Evolutionary conservation across 148 eudicot genomes (phyloP).

Genomic region (Persicaria maculosa): DNA sequence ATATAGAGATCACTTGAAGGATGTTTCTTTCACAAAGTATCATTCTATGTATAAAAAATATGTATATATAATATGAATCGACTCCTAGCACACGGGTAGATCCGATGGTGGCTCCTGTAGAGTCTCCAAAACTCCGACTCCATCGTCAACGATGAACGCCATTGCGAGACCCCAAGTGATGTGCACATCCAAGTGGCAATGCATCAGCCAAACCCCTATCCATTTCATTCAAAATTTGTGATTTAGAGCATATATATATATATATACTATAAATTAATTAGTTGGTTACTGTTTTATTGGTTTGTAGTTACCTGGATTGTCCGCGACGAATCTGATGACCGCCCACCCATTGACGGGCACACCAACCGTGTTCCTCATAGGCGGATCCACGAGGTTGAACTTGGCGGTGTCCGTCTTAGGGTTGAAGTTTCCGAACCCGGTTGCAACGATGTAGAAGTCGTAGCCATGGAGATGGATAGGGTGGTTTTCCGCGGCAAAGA

Average conservation of each 20-base stretch:
- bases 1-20: background rate
- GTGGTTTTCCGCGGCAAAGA: slow-evolving; percentile 11
- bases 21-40: background rate
- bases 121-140: slow-evolving; percentile 13
- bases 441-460: slow-evolving; percentile 15
- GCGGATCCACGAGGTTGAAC: slow-evolving; percentile 17
- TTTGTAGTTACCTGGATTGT: slow-evolving; percentile 12
- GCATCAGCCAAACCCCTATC: slow-evolving; percentile 16
- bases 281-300: background rate
- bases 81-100: slow-evolving; percentile 3
- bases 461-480: slow-evolving; percentile 20
- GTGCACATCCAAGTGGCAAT: slow-evolving; percentile 17
- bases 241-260: background rate
- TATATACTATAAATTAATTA: background rate
- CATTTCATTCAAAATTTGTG: background rate
- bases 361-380: slow-evolving; percentile 14
- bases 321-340: slow-evolving; percentile 13
- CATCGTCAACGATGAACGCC: slow-evolving; percentile 11
- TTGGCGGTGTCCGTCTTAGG: slow-evolving; percentile 8
- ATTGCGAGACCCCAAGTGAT: slow-evolving; percentile 14
- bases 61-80: background rate
- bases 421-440: slow-evolving; percentile 15
- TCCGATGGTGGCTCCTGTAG: slow-evolving; percentile 3
- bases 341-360: slow-evolving; percentile 15
- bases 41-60: background rate